Evolutionary conservation across 768 basidiomycete genomes (phyloP).

Genomic region (Lactarius quietus): DNA sequence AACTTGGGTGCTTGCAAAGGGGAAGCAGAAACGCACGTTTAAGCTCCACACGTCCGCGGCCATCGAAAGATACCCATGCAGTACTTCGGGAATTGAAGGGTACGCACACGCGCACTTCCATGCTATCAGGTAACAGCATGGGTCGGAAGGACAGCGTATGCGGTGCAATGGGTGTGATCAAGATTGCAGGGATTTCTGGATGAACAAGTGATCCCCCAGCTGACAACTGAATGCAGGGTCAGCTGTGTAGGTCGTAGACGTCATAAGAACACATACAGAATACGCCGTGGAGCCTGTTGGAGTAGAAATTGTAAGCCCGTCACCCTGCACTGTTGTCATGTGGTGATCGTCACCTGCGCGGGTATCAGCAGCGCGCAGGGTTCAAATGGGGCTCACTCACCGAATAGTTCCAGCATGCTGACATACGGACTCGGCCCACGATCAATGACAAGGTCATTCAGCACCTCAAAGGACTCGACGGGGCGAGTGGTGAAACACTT

Average conservation of each 20-base stretch:
- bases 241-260: conserved; percentile 19
- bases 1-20: conserved; percentile 6
- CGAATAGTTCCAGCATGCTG: conserved; percentile 91
- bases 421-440: conserved; percentile 98
- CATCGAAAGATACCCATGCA: conserved; percentile 99
- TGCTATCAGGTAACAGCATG: conserved; percentile 96
- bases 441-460: conserved; percentile 98
- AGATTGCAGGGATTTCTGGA: conserved; percentile 93
- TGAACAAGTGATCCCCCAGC: conserved; percentile 98
- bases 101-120: conserved; percentile 98
- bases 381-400: conserved; percentile 45
- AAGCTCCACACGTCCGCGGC: conserved; percentile 91
- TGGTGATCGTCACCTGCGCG: conserved; percentile 92
- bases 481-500: conserved; percentile 97
- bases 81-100: conserved; percentile 98
- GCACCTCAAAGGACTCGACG: conserved; percentile 91
- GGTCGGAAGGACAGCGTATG: conserved; percentile 98
- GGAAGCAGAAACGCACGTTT: conserved; percentile 59
- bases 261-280: conserved; percentile 56
- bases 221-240: conserved; percentile 49
- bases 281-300: conserved; percentile 99
- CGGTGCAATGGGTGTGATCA: conserved; percentile 97
- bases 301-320: conserved; percentile 90
- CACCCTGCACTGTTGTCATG: conserved; percentile 98
- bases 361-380: conserved; percentile 16